phyloP scores from a whole-genome alignment of 176 grass and related monocot genomes.

The Cocos nucifera region DNA sequence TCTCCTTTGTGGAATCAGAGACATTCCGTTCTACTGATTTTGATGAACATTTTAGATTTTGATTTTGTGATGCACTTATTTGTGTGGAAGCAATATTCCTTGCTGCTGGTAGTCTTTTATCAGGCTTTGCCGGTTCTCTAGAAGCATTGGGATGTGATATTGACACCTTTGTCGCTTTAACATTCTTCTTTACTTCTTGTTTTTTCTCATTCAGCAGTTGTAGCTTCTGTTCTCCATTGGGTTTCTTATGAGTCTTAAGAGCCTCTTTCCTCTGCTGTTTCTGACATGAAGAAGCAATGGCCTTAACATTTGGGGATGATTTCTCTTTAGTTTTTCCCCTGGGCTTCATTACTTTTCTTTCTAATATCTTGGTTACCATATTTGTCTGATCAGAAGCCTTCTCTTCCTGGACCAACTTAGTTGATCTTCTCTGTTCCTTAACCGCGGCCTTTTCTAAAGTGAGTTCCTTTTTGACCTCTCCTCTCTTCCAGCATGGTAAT shows the following conservation, averaged over 20 bases:
- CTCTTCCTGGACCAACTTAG: slow-evolving; percentile 30
- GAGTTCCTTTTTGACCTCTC: not conserved
- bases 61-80: not conserved
- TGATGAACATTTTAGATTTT: not conserved
- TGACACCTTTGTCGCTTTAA: slow-evolving; percentile 23
- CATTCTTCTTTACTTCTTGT: slow-evolving; percentile 28
- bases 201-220: slow-evolving; percentile 20
- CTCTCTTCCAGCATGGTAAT: slow-evolving; percentile 17
- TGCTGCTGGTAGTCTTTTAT: slow-evolving; percentile 25
- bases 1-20: slow-evolving; percentile 26
- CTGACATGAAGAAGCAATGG: slow-evolving; percentile 3
- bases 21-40: slow-evolving; percentile 16
- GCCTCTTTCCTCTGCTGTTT: slow-evolving; percentile 21
- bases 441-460: slow-evolving; percentile 3
- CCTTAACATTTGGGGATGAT: slow-evolving; percentile 25
- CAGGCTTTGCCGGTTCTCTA: slow-evolving; percentile 7
- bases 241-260: slow-evolving; percentile 15
- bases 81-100: slow-evolving; percentile 22
- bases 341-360: slow-evolving; percentile 15
- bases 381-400: slow-evolving; percentile 2
- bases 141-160: slow-evolving; percentile 16
- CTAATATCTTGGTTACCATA: not conserved
- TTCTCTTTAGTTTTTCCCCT: slow-evolving; percentile 14
- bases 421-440: slow-evolving; percentile 12
- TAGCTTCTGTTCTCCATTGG: slow-evolving; percentile 23